Evolutionary conservation across 129 eudicot species (phyloP).

Genomic region (Lactuca sativa): DNA sequence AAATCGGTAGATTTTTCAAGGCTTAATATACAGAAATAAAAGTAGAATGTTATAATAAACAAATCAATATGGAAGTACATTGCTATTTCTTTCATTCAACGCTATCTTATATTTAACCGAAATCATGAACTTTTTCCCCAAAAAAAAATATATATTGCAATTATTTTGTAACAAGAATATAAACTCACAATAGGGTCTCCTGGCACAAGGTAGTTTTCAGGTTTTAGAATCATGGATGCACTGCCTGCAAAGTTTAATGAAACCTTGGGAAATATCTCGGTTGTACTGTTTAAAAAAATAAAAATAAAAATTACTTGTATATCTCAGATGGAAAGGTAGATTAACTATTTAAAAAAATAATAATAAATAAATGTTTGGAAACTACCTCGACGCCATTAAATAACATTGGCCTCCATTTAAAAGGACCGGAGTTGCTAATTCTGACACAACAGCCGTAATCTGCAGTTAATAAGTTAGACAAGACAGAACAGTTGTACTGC

Average conservation of each 20-base stretch:
- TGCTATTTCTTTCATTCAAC: too few species aligned
- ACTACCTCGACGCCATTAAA: constrained; percentile 52
- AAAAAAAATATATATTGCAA: constrained; percentile 3
- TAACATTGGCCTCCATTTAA: constrained; percentile 60
- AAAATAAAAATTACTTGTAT: constrained; percentile 9
- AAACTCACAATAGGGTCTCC: constrained; percentile 65
- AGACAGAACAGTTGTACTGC: too few species aligned
- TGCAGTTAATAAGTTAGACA: constrained; percentile 25
- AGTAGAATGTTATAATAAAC: too few species aligned
- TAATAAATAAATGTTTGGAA: not conserved
- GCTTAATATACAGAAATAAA: too few species aligned
- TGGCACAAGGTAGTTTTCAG: constrained; percentile 65
- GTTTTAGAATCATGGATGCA: constrained; percentile 71
- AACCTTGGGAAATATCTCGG: constrained; percentile 59
- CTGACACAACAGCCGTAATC: constrained; percentile 68
- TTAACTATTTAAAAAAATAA: not conserved
- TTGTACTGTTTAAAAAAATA: constrained; percentile 43
- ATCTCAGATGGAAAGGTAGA: not conserved
- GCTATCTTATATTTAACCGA: too few species aligned
- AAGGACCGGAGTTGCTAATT: constrained; percentile 35
- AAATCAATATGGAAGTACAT: too few species aligned
- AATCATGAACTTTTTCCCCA: not conserved
- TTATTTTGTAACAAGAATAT: not conserved
- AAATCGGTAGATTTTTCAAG: too few species aligned
- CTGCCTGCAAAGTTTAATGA: constrained; percentile 79